phyloP scores from a whole-genome alignment of 2,329 filamentous ascomycete species.

The Alternaria consortialis region DNA sequence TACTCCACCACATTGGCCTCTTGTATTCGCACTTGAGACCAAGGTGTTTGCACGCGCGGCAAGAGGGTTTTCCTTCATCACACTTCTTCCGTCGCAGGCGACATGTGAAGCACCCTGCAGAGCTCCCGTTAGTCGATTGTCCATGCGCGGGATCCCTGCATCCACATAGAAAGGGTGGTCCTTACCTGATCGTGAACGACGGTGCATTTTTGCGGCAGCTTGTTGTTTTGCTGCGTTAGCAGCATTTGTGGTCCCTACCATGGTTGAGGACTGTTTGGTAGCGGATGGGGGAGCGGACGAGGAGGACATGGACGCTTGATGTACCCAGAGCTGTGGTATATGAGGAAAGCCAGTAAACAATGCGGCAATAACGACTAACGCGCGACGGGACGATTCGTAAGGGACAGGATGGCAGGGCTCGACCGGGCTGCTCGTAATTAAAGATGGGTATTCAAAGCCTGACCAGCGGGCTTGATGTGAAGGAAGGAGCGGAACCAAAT shows the following conservation, averaged over 20 bases:
- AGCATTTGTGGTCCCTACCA: conserved; percentile 59
- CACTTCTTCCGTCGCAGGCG: conserved; percentile 74
- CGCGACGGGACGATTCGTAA: conserved; percentile 53
- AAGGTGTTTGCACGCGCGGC: conserved; percentile 73
- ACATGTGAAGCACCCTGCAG: conserved; percentile 72
- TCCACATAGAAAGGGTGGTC: conserved; percentile 45
- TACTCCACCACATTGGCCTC: conserved; percentile 96
- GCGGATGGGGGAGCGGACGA: conserved; percentile 53
- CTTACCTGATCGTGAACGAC: conserved; percentile 92
- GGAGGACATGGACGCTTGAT: conserved; percentile 60
- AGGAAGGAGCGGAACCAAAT: conserved; percentile 56
- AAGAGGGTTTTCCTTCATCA: conserved; percentile 71
- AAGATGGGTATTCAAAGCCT: conserved; percentile 60
- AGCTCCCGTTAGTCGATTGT: conserved; percentile 49
- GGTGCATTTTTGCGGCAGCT: conserved; percentile 85
- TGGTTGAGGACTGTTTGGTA: conserved; percentile 57
- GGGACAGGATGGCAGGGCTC: conserved; percentile 54
- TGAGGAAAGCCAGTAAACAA: conserved; percentile 51
- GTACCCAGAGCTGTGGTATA: conserved; percentile 53
- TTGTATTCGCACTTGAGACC: conserved; percentile 94
- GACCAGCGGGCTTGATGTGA: conserved; percentile 58
- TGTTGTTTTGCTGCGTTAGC: conserved; percentile 60
- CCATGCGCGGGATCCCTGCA: conserved; percentile 51
- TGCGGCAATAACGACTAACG: conserved; percentile 54
- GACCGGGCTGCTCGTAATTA: conserved; percentile 55